These are phyloP conservation scores for Talaromyces proteolyticus DNA, from an alignment of 495 filamentous ascomycete genomes.

Conservation along the genomic window DNA sequence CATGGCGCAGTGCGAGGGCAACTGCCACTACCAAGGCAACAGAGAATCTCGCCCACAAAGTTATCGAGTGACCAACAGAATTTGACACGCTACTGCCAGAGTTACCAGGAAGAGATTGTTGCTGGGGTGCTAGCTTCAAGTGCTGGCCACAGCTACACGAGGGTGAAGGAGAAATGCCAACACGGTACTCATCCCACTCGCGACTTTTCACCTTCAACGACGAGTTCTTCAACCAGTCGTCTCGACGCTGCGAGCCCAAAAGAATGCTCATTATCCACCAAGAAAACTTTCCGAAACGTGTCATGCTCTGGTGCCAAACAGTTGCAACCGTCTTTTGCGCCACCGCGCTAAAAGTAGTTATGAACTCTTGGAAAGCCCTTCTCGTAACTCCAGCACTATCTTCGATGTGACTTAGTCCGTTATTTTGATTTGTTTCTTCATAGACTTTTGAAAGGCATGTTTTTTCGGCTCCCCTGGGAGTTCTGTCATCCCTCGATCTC, in stretches of 20 bases:
- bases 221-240: background rate
- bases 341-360: background rate
- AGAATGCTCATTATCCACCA: slow-evolving; percentile 13
- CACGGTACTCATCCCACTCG: no score
- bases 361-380: background rate
- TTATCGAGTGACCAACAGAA: slow-evolving; percentile 2
- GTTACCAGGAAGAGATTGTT: background rate
- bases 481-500: background rate
- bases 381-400: no score
- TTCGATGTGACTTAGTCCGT: background rate
- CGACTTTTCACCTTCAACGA: background rate
- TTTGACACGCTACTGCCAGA: background rate
- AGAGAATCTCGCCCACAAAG: slow-evolving; percentile 26
- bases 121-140: background rate
- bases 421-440: background rate
- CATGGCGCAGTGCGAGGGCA: slow-evolving; percentile 23
- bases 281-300: slow-evolving; percentile 6
- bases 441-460: no score
- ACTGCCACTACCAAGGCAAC: slow-evolving; percentile 24
- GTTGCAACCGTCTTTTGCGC: slow-evolving; percentile 19
- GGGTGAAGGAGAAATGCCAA: no score
- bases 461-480: no score
- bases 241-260: slow-evolving; percentile 2
- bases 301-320: slow-evolving; percentile 12
- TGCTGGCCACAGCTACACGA: slow-evolving; percentile 4